A percentile compares a stretch with the other conserved stretches of the same genome.
Conservation (phyloP, 2,329 filamentous ascomycete species). For the Colletotrichum sp. region DNA sequence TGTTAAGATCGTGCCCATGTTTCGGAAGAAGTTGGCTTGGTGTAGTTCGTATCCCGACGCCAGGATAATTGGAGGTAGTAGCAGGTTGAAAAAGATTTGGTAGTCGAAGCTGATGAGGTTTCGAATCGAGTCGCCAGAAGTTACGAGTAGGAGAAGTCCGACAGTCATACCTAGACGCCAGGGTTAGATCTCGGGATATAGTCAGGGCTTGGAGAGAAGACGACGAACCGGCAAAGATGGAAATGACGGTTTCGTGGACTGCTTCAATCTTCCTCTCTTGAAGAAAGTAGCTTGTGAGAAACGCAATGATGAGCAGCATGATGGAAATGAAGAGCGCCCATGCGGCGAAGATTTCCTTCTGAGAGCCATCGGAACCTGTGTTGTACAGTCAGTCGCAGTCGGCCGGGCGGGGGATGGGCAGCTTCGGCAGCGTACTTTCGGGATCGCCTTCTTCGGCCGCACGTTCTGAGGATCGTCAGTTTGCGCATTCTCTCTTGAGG, state of each 20-base stretch:
- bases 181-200: not conserved
- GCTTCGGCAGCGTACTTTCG: constrained; percentile 11
- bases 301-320: constrained; percentile 87
- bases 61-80: constrained; percentile 97
- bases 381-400: constrained; percentile 12
- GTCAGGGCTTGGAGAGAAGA: not conserved
- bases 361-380: constrained; percentile 34
- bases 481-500: not conserved
- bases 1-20: constrained; percentile 95
- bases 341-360: constrained; percentile 94
- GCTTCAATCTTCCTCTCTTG: constrained; percentile 97
- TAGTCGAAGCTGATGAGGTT: constrained; percentile 96
- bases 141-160: constrained; percentile 84
- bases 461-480: constrained; percentile 8
- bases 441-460: constrained; percentile 16
- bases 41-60: constrained; percentile 97
- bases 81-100: constrained; percentile 98
- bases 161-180: constrained; percentile 82
- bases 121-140: constrained; percentile 81
- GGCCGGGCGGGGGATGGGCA: not conserved
- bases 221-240: constrained; percentile 85
- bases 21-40: constrained; percentile 98
- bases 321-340: constrained; percentile 98
- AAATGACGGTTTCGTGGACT: constrained; percentile 96
- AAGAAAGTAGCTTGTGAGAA: constrained; percentile 96